Conservation (phyloP, 768 basidiomycete species). For the Trametopsis cervina region DNA sequence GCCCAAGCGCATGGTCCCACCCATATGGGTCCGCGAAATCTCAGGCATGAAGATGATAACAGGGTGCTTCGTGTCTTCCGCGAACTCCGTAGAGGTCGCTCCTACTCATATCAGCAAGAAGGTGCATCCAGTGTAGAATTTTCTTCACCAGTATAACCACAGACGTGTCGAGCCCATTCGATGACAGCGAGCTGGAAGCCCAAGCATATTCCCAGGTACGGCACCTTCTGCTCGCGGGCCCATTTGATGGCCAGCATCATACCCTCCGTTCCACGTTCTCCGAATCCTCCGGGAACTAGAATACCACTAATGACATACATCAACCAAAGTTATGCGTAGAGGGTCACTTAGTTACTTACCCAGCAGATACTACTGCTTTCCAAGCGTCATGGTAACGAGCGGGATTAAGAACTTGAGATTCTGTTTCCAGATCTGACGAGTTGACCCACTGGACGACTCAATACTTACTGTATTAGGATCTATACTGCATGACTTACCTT, state of each 20-base stretch:
- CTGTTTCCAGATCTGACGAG: conserved; percentile 83
- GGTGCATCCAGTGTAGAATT: not conserved
- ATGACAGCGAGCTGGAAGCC: conserved; percentile 97
- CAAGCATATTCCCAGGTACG: conserved; percentile 94
- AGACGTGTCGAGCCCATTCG: conserved; percentile 87
- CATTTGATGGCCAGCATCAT: conserved; percentile 99
- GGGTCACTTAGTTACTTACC: conserved; percentile 38
- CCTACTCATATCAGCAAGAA: conserved; percentile 34
- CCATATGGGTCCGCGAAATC: conserved; percentile 95
- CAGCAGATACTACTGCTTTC: conserved; percentile 84
- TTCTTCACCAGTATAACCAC: conserved; percentile 55
- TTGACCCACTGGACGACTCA: conserved; percentile 82
- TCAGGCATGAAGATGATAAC: conserved; percentile 98
- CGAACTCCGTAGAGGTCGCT: conserved; percentile 84
- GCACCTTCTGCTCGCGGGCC: conserved; percentile 90
- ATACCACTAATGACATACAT: conserved; percentile 58
- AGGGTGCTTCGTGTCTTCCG: conserved; percentile 51
- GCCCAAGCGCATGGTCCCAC: conserved; percentile 99
- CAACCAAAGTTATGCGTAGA: conserved; percentile 5
- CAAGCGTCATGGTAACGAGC: conserved; percentile 94
- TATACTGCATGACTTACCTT: conserved; percentile 44
- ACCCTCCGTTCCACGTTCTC: conserved; percentile 87
- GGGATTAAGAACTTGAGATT: conserved; percentile 71
- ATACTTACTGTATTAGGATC: not conserved
- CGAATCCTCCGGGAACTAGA: conserved; percentile 96